Conservation (phyloP, 352 stramenopile species). For the Phytophthora sp. region DNA sequence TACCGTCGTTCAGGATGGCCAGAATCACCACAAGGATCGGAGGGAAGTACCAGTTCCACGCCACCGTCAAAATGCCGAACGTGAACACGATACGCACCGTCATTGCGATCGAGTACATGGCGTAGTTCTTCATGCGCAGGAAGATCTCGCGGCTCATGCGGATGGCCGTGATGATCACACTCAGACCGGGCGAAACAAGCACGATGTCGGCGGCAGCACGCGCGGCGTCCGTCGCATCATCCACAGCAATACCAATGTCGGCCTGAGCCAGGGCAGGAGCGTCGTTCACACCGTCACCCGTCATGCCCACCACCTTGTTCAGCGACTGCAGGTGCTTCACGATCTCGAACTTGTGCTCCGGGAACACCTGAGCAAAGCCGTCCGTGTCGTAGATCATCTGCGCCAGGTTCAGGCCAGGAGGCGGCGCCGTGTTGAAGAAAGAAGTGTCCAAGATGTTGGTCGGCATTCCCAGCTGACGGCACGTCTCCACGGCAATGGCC, state of each 20-base stretch:
- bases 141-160: slow-evolving; percentile 91
- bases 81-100: slow-evolving; percentile 90
- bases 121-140: slow-evolving; percentile 92
- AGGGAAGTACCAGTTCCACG: slow-evolving; percentile 89
- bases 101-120: slow-evolving; percentile 92
- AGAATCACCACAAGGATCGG: slow-evolving; percentile 90
- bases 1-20: slow-evolving; percentile 91
- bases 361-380: slow-evolving; percentile 94
- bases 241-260: slow-evolving; percentile 93
- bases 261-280: slow-evolving; percentile 88
- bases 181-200: slow-evolving; percentile 86
- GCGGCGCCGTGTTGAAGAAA: slow-evolving; percentile 80
- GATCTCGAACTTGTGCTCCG: slow-evolving; percentile 93
- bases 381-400: slow-evolving; percentile 93
- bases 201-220: slow-evolving; percentile 91
- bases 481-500: slow-evolving; percentile 93
- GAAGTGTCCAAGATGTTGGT: slow-evolving; percentile 85
- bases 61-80: slow-evolving; percentile 88
- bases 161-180: slow-evolving; percentile 90
- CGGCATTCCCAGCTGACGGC: slow-evolving; percentile 88
- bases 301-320: slow-evolving; percentile 85
- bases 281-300: slow-evolving; percentile 93
- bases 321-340: slow-evolving; percentile 90
- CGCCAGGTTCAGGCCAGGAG: slow-evolving; percentile 61
- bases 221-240: slow-evolving; percentile 89